These are phyloP conservation scores for Ceratocystis cubensis DNA, from an alignment of 2,329 filamentous ascomycete genomes.

Conservation along the genomic window DNA sequence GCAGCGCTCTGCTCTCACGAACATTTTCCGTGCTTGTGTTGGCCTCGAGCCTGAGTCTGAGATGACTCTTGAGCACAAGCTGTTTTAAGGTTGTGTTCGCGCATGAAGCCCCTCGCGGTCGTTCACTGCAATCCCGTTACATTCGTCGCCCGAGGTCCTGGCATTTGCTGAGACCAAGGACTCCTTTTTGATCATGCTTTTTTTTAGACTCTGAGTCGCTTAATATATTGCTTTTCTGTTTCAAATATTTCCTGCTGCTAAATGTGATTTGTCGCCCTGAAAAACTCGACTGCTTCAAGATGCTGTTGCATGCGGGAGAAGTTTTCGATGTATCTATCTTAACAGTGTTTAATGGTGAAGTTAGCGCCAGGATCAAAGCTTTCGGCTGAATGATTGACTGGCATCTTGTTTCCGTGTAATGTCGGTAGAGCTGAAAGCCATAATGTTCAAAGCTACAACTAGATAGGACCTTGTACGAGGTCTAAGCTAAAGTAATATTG, in stretches of 20 bases:
- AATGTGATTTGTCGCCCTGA: not conserved
- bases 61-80: conserved; percentile 98
- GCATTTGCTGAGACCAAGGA: not conserved
- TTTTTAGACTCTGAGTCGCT: not conserved
- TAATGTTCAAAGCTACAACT: too few relatives aligned
- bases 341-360: too few relatives aligned
- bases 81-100: conserved; percentile 46
- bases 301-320: too few relatives aligned
- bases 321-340: too few relatives aligned
- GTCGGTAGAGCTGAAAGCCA: too few relatives aligned
- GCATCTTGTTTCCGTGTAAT: too few relatives aligned
- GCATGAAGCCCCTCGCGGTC: not conserved
- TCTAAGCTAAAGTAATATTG: too few relatives aligned
- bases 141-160: conserved; percentile 1
- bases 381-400: too few relatives aligned
- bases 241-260: not conserved
- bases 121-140: not conserved
- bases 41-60: conserved; percentile 95
- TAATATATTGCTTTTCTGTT: conserved; percentile 13
- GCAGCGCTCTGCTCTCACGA: conserved; percentile 86
- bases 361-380: too few relatives aligned
- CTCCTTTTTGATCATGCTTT: conserved; percentile 11
- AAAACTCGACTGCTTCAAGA: too few relatives aligned
- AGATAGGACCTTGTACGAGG: too few relatives aligned
- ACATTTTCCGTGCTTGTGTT: conserved; percentile 97